Evolutionary conservation across 2,329 filamentous ascomycete species (phyloP).

Genomic region (Nemania sp.): DNA sequence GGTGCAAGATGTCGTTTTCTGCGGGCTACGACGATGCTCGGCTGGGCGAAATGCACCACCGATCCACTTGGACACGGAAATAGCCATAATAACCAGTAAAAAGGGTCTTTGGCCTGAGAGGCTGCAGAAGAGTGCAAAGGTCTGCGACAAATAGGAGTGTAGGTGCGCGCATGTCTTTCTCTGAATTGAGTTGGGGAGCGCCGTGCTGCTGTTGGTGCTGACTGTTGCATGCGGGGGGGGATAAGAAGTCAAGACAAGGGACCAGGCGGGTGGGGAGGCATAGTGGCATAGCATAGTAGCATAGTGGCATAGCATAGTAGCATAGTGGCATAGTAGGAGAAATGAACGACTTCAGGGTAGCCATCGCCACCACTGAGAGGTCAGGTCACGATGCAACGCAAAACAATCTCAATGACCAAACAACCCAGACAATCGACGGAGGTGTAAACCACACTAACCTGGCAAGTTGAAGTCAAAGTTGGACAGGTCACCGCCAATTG

Average conservation of each 20-base stretch:
- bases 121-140: conserved; percentile 27
- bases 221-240: conserved; percentile 32
- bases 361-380: background rate
- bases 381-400: conserved; percentile 1
- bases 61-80: conserved; percentile 34
- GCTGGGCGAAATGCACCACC: conserved; percentile 25
- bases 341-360: conserved; percentile 7
- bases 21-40: conserved; percentile 20
- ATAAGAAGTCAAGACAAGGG: conserved; percentile 2
- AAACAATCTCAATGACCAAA: conserved; percentile 2
- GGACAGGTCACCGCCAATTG: conserved; percentile 40
- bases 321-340: too few species aligned
- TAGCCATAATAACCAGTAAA: conserved; percentile 8
- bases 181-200: background rate
- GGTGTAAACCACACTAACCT: conserved; percentile 45
- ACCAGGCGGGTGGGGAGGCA: conserved; percentile 11
- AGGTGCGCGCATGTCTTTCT: conserved; percentile 13
- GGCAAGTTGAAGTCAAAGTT: conserved; percentile 48
- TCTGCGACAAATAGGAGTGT: conserved; percentile 21
- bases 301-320: too few species aligned
- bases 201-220: conserved; percentile 35
- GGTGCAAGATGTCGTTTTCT: conserved; percentile 32
- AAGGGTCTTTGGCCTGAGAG: conserved; percentile 17
- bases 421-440: conserved; percentile 12
- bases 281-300: too few species aligned